Conservation (phyloP, 768 basidiomycete genomes). For the Cystofilobasidium capitatum region DNA sequence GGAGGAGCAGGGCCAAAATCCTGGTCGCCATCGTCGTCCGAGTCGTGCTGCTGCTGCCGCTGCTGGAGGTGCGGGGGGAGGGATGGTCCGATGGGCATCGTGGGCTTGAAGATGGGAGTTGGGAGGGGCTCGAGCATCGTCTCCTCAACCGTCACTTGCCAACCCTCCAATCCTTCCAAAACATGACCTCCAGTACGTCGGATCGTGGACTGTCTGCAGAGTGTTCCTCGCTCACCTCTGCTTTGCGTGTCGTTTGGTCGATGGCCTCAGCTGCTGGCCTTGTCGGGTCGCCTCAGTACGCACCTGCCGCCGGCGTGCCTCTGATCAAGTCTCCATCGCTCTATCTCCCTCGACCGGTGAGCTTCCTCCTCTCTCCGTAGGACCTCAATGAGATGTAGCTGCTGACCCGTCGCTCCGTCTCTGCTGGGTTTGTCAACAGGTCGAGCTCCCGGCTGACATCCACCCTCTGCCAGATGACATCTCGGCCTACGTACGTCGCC, state of each 20-base stretch:
- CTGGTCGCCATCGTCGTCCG: constrained; percentile 15
- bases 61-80: constrained; percentile 23
- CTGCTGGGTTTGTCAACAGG: constrained; percentile 43
- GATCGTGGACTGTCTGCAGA: too few species aligned
- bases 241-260: too few species aligned
- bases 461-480: constrained; percentile 89
- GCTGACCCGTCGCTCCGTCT: background rate
- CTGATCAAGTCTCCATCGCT: constrained; percentile 87
- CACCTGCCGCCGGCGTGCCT: constrained; percentile 63
- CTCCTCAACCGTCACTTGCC: too few species aligned
- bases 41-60: background rate
- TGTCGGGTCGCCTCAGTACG: constrained; percentile 54
- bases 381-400: constrained; percentile 27
- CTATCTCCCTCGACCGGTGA: constrained; percentile 69
- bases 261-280: constrained; percentile 10
- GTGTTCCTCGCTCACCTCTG: too few species aligned
- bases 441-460: constrained; percentile 78
- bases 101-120: too few species aligned
- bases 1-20: constrained; percentile 16
- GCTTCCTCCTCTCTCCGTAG: constrained; percentile 11
- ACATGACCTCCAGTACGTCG: too few species aligned
- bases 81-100: constrained; percentile 21
- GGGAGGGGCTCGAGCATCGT: too few species aligned
- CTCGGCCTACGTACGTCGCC: constrained; percentile 69
- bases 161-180: too few species aligned